Percentiles rank a stretch among this genome's conserved stretches.
Evolutionary conservation across 1,139 yeast species (phyloP).

Genomic region (Tardiomyces blankii): DNA sequence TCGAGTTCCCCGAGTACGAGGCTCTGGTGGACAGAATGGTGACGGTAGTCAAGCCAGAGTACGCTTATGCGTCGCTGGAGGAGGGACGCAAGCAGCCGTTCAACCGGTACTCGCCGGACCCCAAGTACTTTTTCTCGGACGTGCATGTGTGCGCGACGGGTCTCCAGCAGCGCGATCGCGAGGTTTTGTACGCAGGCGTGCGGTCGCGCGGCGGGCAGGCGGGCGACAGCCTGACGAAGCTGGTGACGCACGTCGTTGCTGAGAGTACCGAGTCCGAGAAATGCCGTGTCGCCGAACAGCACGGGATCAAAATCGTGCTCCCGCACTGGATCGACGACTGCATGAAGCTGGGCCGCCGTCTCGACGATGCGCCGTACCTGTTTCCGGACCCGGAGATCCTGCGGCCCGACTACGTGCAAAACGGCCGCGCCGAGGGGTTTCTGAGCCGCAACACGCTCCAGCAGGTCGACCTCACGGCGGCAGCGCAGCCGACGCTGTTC

Average conservation of each 20-base stretch:
- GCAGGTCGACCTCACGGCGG: not conserved
- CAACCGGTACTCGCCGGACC: slow-evolving; percentile 54
- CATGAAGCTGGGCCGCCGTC: slow-evolving; percentile 38
- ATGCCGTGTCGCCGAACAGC: slow-evolving; percentile 21
- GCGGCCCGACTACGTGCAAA: not conserved
- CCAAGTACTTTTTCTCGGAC: slow-evolving; percentile 49
- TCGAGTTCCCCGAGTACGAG: slow-evolving; percentile 45
- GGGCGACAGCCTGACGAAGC: slow-evolving; percentile 49
- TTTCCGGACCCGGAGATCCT: slow-evolving; percentile 25
- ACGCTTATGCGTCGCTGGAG: slow-evolving; percentile 46
- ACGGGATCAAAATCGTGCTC: slow-evolving; percentile 48
- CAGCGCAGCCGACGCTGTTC: slow-evolving; percentile 8
- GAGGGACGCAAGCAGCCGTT: slow-evolving; percentile 36
- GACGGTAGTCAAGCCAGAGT: slow-evolving; percentile 56
- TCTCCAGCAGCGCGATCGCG: slow-evolving; percentile 49
- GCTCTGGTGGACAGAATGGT: slow-evolving; percentile 43
- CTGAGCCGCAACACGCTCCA: not conserved
- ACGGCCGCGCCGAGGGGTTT: not conserved
- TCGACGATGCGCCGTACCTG: slow-evolving; percentile 45
- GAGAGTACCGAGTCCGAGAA: slow-evolving; percentile 37
- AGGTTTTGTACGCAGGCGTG: slow-evolving; percentile 55
- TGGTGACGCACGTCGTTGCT: slow-evolving; percentile 72
- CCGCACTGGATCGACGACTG: slow-evolving; percentile 70
- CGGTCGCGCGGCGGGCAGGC: slow-evolving; percentile 67
- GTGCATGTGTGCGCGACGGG: slow-evolving; percentile 53